Conservation (phyloP, 2,329 filamentous ascomycete genomes). For the Neophaeococcomyces aloes region DNA sequence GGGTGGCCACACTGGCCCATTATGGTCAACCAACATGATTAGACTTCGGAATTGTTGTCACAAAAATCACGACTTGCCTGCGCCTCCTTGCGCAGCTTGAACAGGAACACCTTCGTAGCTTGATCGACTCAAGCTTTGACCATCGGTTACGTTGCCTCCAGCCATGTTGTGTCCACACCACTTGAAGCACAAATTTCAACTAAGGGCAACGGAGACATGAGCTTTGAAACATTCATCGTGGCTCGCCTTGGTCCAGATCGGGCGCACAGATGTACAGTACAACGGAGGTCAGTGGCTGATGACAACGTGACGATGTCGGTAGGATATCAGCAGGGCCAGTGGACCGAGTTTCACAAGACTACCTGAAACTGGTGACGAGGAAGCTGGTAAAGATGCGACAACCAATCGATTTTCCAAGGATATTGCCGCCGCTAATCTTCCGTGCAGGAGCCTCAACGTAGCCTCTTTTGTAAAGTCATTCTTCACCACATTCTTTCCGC, state of each 20-base stretch:
- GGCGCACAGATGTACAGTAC: slow-evolving; percentile 1
- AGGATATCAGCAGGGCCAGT: slow-evolving; percentile 3
- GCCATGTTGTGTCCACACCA: not conserved
- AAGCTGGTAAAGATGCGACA: not conserved
- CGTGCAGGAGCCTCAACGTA: slow-evolving; percentile 2
- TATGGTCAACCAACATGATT: too few species aligned
- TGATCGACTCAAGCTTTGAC: too few species aligned
- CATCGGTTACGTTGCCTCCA: too few species aligned
- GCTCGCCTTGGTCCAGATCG: not conserved
- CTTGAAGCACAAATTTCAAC: not conserved
- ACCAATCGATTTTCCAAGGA: slow-evolving; percentile 3
- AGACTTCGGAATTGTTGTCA: too few species aligned
- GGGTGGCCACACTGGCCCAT: too few species aligned
- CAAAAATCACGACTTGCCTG: too few species aligned
- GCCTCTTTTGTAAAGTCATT: slow-evolving; percentile 3
- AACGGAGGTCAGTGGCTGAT: slow-evolving; percentile 4
- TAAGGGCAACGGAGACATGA: not conserved
- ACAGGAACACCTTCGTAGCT: too few species aligned
- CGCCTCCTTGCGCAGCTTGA: too few species aligned
- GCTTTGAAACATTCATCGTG: slow-evolving; percentile 1
- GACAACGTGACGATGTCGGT: not conserved
- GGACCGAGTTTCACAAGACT: slow-evolving; percentile 4
- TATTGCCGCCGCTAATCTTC: not conserved
- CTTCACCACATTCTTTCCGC: slow-evolving; percentile 8
- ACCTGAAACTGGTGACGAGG: slow-evolving; percentile 5